phyloP scores from a whole-genome alignment of 2,329 filamentous ascomycete species.

The Cytospora chrysosperma region DNA sequence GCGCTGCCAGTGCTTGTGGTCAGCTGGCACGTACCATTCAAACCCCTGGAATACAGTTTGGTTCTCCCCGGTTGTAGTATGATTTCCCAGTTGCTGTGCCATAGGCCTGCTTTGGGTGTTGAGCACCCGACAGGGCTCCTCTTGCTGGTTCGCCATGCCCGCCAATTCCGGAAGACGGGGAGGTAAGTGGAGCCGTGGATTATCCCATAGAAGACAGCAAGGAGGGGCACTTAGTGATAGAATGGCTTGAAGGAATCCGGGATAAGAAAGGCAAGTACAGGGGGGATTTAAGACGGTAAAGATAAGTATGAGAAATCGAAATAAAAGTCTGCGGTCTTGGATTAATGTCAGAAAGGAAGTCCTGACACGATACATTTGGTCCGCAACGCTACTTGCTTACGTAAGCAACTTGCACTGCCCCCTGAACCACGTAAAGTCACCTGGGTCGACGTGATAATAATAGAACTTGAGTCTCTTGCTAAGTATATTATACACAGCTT shows the following conservation, averaged over 20 bases:
- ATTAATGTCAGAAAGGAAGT: neutral
- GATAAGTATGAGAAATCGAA: neutral
- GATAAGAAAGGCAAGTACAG: neutral
- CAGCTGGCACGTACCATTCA: constrained; percentile 69
- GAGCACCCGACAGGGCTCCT: neutral
- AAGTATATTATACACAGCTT: neutral
- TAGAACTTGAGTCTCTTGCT: no score
- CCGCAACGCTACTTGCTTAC: neutral
- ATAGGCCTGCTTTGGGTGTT: neutral
- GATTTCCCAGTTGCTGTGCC: neutral
- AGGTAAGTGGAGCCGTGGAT: neutral
- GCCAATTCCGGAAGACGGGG: constrained; percentile 1
- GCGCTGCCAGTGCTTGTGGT: constrained; percentile 60
- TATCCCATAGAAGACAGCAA: neutral
- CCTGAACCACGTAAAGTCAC: neutral
- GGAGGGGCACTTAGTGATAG: neutral
- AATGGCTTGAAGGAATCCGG: neutral
- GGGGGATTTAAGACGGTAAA: neutral
- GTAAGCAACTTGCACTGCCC: neutral
- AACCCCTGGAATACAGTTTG: constrained; percentile 65
- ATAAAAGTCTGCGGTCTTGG: neutral
- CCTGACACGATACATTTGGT: neutral
- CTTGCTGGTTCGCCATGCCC: constrained; percentile 25
- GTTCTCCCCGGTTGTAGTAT: constrained; percentile 33
- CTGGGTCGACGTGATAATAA: neutral